Evolutionary conservation across 352 stramenopile genomes (phyloP).

Genomic region (Globisporangium recalcitrans): DNA sequence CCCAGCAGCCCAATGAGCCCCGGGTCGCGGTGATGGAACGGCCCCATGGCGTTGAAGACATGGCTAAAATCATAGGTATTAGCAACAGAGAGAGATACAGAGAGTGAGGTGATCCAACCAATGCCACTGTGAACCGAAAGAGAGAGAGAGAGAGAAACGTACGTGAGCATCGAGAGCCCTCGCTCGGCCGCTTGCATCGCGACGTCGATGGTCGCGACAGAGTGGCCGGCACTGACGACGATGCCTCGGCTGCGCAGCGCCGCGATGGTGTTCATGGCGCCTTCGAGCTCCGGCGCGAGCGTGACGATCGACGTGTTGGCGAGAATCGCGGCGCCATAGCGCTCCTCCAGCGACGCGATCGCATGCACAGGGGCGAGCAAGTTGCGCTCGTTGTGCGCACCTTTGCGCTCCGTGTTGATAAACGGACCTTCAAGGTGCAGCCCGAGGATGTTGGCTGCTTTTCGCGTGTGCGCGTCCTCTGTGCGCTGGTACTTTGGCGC

Average conservation of each 20-base stretch:
- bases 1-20: slow-evolving; percentile 86
- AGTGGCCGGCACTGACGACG: slow-evolving; percentile 74
- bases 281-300: slow-evolving; percentile 80
- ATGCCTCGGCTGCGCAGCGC: slow-evolving; percentile 25
- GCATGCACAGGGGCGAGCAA: slow-evolving; percentile 39
- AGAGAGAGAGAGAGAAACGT: slow-evolving; percentile 11
- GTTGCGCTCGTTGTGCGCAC: slow-evolving; percentile 67
- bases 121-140: not conserved
- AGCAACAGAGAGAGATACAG: not conserved
- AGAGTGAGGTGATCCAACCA: not conserved
- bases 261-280: slow-evolving; percentile 32
- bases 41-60: slow-evolving; percentile 90
- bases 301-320: slow-evolving; percentile 76
- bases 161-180: slow-evolving; percentile 83
- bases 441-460: slow-evolving; percentile 70
- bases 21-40: slow-evolving; percentile 89
- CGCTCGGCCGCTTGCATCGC: slow-evolving; percentile 53
- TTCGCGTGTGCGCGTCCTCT: slow-evolving; percentile 23
- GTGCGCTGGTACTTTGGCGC: slow-evolving; percentile 44
- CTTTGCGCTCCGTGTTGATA: slow-evolving; percentile 75
- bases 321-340: slow-evolving; percentile 40
- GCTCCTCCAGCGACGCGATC: slow-evolving; percentile 40
- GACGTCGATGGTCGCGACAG: slow-evolving; percentile 59
- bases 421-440: slow-evolving; percentile 89
- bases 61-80: slow-evolving; percentile 36